Evolutionary conservation across 768 basidiomycete species (phyloP), one percentile per base, ranked within the genome.

Genomic region (Phylloporus sp.): DNA sequence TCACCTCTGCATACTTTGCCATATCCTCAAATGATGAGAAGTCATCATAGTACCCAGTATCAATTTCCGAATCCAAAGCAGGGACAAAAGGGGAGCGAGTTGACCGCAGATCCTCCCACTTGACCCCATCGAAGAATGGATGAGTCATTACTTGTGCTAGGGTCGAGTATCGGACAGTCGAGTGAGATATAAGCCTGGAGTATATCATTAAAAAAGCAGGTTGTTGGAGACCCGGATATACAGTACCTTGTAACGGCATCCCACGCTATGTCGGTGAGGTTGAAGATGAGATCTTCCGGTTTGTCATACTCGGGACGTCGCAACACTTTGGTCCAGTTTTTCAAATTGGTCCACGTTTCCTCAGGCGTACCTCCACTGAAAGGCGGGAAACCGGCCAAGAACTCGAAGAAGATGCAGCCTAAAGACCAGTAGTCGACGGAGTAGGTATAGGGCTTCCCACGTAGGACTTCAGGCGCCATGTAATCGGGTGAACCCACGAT

Each of bases 371-470:
- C 81, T 15, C 96, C 96, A 38, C 90, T 96, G 72, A 99, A 99
- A 2, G 96, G 96, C 11, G 96, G 96, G 70, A 96, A 99, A 22
- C 96, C 95, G 1, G 91, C 88, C 14, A 95, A 73, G 66, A 95
- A 94, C 71, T 99, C 96, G 69, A 97, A 99, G 21, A 99, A 71
- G 57, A 99, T 98, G 66, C 96, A 98, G 6, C 96, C 96, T 8
- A 99, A 78, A 1, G 92, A 95, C 96, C 96, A 98, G 58, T 88
- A 98, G 69, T 99, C 96, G 38, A 98, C 96, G 0, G 90, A 90
- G 66, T 87, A 97, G 1, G 86, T 86, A 68, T 99, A 99, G 0
- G 92, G 88, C 67, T 93, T 92, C 28, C 89, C 95, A 23, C 94
- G 81, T 21, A 97, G 78, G 18, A 97, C 93, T 62, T 92, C 90